A percentile compares a stretch with the other conserved stretches of the same genome.
These are phyloP conservation scores for Castanopsis chinensis DNA, from an alignment of 306 rosid species.

Conservation along the genomic window DNA sequence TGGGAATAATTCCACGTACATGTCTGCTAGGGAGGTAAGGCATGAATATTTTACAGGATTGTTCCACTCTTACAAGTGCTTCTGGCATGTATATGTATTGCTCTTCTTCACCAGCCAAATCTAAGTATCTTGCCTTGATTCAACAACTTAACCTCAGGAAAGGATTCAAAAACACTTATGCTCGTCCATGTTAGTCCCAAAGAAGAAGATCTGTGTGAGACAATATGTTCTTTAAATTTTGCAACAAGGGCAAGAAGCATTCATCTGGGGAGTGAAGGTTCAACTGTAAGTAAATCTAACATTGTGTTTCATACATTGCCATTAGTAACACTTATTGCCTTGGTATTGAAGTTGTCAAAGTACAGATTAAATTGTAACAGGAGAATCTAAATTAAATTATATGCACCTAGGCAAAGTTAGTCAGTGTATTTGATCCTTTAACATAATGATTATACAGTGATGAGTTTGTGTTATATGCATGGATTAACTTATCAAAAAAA, in stretches of 20 bases:
- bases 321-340: background rate
- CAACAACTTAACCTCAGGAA: slow-evolving; percentile 23
- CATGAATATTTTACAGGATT: background rate
- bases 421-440: background rate
- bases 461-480: background rate
- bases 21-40: background rate
- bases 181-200: slow-evolving; percentile 41
- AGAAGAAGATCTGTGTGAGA: slow-evolving; percentile 43
- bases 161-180: slow-evolving; percentile 43
- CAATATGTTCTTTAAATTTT: slow-evolving; percentile 37
- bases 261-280: slow-evolving; percentile 27
- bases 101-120: background rate
- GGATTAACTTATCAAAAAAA: background rate
- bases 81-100: background rate
- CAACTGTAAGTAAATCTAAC: slow-evolving; percentile 27
- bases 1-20: background rate
- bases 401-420: background rate
- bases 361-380: background rate
- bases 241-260: slow-evolving; percentile 38
- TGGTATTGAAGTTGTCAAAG: background rate
- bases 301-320: background rate
- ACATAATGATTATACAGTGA: background rate
- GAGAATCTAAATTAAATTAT: background rate
- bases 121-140: slow-evolving; percentile 1
- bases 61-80: background rate